Evolutionary conservation across 208 protist species (phyloP), one percentile per base, ranked within the genome.

Genomic region (Leishmania braziliensis): DNA sequence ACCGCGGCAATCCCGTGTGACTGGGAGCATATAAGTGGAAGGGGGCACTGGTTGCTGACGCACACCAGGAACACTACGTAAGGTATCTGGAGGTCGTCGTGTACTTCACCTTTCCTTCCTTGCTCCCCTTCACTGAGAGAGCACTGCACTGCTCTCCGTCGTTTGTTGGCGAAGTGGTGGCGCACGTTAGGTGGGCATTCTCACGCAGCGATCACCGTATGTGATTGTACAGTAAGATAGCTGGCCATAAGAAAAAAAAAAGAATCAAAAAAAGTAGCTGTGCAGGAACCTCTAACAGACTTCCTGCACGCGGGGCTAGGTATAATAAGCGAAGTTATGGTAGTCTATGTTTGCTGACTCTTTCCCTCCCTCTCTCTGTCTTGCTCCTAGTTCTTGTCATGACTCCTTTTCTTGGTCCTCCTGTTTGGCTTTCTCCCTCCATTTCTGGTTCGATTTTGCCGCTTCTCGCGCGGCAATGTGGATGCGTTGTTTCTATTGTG

Each of bases 361-460:
- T 58, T 8, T 16, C 0, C 29, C n/a, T 18, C 12, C 58, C n/a
- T 3, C n/a, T 53, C 68, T 73, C 43, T 73, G 43, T 12, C 26
- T 51, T 29, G 68, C 26, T 5, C 46, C 33, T 10, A 33, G 23
- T 53, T 54, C 65, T 48, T 50, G 36, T 43, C 1, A 71, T 23
- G 36, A 9, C 20, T 73, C 23, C 26, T 54, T 73, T 50, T 33
- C 68, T 16, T 3, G 23, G 4, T 51, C 26, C 26, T 51, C 68
- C 26, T 50, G 43, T 53, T 53, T 50, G 1, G 23, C 46, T 29
- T 50, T 53, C 16, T 79, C 70, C 51, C 9, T 66, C 23, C 16
- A 36, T 79, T 46, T 77, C 46, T 80, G 29, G 53, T 43, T 46
- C 39, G 53, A 43, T 68, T 66, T 78, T 46, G 1, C 23, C 46